A percentile compares a stretch with the other conserved stretches of the same genome.
Conservation (phyloP, 305 asterid genomes). For the Solanum hybrid region DNA sequence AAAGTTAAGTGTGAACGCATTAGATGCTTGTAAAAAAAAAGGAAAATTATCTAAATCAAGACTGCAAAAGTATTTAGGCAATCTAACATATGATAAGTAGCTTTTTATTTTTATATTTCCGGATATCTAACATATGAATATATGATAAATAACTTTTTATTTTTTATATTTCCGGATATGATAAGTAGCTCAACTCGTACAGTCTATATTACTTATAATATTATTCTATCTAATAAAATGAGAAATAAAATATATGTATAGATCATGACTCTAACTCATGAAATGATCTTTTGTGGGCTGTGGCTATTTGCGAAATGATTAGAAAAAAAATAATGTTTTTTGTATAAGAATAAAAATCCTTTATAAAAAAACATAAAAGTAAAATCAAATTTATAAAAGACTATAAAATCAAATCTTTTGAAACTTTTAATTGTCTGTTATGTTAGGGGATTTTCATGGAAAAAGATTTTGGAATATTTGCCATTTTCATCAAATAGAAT, state of each 20-base stretch:
- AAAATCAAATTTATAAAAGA: not conserved
- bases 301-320: not conserved
- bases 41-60: not conserved
- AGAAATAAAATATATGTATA: not conserved
- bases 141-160: not conserved
- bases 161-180: no score
- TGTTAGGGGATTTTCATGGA: not conserved
- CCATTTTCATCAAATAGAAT: not conserved
- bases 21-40: not conserved
- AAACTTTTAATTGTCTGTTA: not conserved
- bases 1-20: not conserved
- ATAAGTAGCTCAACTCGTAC: no score
- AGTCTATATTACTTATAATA: no score
- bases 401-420: not conserved
- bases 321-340: not conserved
- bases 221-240: not conserved
- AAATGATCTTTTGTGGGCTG: not conserved
- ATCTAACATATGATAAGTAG: not conserved
- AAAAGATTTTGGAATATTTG: not conserved
- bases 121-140: not conserved
- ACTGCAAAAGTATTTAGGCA: not conserved
- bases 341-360: not conserved
- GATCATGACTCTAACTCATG: not conserved
- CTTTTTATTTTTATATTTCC: not conserved
- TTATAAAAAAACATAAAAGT: not conserved